These are phyloP conservation scores for Penicillium sp. DNA, from an alignment of 2,329 filamentous ascomycete genomes.

Conservation along the genomic window DNA sequence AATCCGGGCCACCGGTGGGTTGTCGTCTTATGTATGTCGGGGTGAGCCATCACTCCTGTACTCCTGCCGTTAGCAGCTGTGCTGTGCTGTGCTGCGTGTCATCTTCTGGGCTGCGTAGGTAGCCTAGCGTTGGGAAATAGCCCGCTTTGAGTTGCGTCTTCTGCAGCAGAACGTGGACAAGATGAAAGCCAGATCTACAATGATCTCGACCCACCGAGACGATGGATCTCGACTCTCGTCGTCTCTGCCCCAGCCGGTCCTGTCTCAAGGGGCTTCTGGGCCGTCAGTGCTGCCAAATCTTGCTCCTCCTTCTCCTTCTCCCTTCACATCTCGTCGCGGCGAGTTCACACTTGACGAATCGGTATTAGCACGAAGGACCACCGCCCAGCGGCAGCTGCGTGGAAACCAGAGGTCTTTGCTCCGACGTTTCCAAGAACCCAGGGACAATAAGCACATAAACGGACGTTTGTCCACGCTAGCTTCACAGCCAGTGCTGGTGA, in stretches of 20 bases:
- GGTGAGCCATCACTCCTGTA: slow-evolving; percentile 1
- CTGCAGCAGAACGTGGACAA: slow-evolving; percentile 15
- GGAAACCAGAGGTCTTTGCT: slow-evolving; percentile 23
- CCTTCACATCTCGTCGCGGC: slow-evolving; percentile 23
- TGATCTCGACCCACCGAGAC: slow-evolving; percentile 20
- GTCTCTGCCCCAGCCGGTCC: slow-evolving; percentile 28
- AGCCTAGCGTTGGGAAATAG: neutral
- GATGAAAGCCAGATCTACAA: slow-evolving; percentile 34
- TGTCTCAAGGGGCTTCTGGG: slow-evolving; percentile 21
- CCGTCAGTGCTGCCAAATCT: slow-evolving; percentile 5
- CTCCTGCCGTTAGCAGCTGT: slow-evolving; percentile 7
- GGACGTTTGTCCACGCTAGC: slow-evolving; percentile 27
- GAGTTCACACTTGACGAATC: slow-evolving; percentile 28
- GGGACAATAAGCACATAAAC: slow-evolving; percentile 20
- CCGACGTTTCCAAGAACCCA: slow-evolving; percentile 24
- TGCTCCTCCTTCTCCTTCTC: slow-evolving; percentile 21
- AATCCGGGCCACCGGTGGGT: slow-evolving; percentile 13
- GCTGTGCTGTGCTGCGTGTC: neutral
- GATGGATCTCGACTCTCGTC: slow-evolving; percentile 27
- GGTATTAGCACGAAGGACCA: slow-evolving; percentile 27
- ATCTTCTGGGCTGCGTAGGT: neutral
- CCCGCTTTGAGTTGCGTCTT: neutral
- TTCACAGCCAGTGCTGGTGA: slow-evolving; percentile 43
- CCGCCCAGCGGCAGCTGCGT: slow-evolving; percentile 31
- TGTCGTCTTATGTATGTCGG: slow-evolving; percentile 10